Evolutionary conservation across 345 rosid genomes (phyloP).

Genomic region (Corchorus olitorius): DNA sequence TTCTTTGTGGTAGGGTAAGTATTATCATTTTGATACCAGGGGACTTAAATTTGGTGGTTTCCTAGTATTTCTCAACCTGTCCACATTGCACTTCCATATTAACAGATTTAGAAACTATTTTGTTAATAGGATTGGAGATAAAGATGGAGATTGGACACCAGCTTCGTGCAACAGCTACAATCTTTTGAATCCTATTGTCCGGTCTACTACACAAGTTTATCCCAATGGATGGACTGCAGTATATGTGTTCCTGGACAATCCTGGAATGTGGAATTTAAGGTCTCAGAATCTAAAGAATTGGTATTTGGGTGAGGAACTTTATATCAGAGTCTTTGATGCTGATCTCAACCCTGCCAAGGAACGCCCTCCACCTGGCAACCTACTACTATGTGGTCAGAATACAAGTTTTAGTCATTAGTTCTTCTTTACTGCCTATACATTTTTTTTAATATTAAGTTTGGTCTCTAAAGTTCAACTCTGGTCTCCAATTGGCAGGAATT

Average conservation of each 20-base stretch:
- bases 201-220: constrained; percentile 40
- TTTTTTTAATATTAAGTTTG: neutral
- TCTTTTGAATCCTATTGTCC: constrained; percentile 31
- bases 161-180: constrained; percentile 29
- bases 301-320: constrained; percentile 46
- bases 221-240: constrained; percentile 50
- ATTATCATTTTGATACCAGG: too few relatives aligned
- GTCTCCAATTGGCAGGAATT: constrained; percentile 22
- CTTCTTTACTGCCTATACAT: too few relatives aligned
- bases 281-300: constrained; percentile 39
- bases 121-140: constrained; percentile 31
- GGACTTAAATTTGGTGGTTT: too few relatives aligned
- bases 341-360: constrained; percentile 47
- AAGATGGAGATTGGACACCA: constrained; percentile 33
- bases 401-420: neutral
- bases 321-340: constrained; percentile 31
- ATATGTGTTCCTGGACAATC: constrained; percentile 42
- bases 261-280: constrained; percentile 53
- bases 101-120: neutral
- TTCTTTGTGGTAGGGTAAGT: constrained; percentile 52
- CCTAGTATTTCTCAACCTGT: too few relatives aligned
- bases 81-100: neutral
- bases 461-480: neutral
- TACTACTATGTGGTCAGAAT: constrained; percentile 35
- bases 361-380: constrained; percentile 33